phyloP scores from a whole-genome alignment of 1,139 yeast species.

The Pichia sp. region DNA sequence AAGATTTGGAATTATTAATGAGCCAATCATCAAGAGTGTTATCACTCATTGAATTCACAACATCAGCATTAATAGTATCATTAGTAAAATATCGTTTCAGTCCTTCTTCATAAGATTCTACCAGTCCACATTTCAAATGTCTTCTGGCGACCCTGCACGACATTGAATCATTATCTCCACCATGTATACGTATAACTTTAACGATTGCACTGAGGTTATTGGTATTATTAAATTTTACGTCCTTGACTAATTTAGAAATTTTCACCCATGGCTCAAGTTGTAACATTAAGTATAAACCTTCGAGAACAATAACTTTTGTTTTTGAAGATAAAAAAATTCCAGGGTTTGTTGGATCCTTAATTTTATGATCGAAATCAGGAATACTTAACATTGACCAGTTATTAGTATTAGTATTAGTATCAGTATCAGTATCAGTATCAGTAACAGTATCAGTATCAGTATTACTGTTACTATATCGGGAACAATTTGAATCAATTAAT shows the following conservation, averaged over 20 bases:
- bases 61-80: constrained; percentile 63
- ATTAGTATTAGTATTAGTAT: constrained; percentile 24
- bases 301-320: constrained; percentile 50
- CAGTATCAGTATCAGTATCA: no score
- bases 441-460: no score
- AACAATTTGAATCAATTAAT: no score
- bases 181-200: constrained; percentile 8
- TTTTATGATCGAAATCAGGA: constrained; percentile 74
- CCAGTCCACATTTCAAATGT: constrained; percentile 69
- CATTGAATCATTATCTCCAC: constrained; percentile 5
- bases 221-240: constrained; percentile 36
- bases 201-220: constrained; percentile 35
- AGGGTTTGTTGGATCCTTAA: constrained; percentile 58
- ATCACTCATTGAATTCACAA: constrained; percentile 42
- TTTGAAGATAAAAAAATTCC: constrained; percentile 40
- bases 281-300: constrained; percentile 53
- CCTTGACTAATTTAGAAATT: constrained; percentile 25
- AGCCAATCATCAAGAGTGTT: constrained; percentile 8
- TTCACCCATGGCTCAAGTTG: constrained; percentile 39
- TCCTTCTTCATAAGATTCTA: constrained; percentile 51
- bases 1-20: constrained; percentile 9
- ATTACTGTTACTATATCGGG: no score
- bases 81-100: constrained; percentile 55
- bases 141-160: constrained; percentile 55
- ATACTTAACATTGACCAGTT: constrained; percentile 33